Evolutionary conservation across 441 rosid species (phyloP), one percentile per base, ranked within the genome.

Genomic region (Pelargonium fulgidum): DNA sequence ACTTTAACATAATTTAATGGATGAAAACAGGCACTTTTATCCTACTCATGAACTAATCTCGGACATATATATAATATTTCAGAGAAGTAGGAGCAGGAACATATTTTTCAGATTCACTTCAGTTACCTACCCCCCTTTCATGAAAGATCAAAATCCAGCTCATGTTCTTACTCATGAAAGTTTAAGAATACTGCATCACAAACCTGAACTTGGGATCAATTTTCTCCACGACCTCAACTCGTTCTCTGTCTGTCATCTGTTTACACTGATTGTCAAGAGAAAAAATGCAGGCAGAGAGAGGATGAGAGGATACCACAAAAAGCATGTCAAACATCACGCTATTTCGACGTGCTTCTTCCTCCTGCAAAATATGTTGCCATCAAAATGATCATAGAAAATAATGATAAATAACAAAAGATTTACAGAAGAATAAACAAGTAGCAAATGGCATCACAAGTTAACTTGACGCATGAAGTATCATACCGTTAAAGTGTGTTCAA

Each of bases 271-370:
- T 83, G 77, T 83, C 89, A 52, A 93, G 89, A 47, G 93, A 81
- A 78, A 81, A 85, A 69, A 91, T 87, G 72, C 82, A 81, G 68
- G 85, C 90, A 16, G 96, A 87, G 66, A 89, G 88, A 63, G 91
- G 81, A 75, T 93, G 92, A 65, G 92, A 88, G 39, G 90, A 72
- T 26, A 79, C 79, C 62, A 93, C 85, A 81, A 91, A 93, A 67
- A 91, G 88, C 91, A 87, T 84, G 81, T 91, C 92, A 67, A 77
- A 81, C 87, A 84, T 78, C 73, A 72, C 59, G 71, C 95, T 86
- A 78, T 93, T 93, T 82, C 99, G 85, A 71, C 80, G 87, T 56
- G 75, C 83, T 91, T 93, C 96, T 76, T 93, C 95, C 47, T 81
- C 85, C 97, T 91, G 76, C 70, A 76, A 20, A 67, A 70, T 56